Percentiles rank a stretch among this genome's conserved stretches.
phyloP scores from a whole-genome alignment of 2,329 filamentous ascomycete species.

The Aspergillus aculeatinus region DNA sequence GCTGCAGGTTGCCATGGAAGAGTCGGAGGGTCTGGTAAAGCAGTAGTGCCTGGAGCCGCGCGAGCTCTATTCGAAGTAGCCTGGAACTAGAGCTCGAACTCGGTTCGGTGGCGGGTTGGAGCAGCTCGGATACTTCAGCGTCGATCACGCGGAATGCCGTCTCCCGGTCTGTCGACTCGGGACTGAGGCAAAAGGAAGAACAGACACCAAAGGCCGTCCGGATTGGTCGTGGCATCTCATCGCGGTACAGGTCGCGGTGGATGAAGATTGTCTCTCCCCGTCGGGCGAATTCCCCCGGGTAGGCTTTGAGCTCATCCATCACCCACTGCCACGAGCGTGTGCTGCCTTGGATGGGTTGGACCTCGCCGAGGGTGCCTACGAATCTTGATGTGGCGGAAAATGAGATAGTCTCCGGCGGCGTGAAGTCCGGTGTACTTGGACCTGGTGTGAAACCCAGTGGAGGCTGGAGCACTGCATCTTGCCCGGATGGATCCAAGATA shows the following conservation, averaged over 20 bases:
- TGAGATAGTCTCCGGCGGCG: neutral
- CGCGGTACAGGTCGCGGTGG: neutral
- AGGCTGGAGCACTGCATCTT: neutral
- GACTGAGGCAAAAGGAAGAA: neutral
- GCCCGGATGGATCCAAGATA: neutral
- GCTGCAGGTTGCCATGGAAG: neutral
- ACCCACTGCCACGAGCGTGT: slow-evolving; percentile 4
- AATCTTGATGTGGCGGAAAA: neutral
- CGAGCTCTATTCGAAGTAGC: neutral
- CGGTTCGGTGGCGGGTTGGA: neutral
- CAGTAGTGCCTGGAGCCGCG: neutral
- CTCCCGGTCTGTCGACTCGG: neutral
- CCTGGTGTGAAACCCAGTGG: neutral
- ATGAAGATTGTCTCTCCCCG: slow-evolving; percentile 4
- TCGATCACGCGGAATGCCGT: slow-evolving; percentile 1
- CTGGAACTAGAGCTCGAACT: neutral
- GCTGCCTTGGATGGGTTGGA: slow-evolving; percentile 4
- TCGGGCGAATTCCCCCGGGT: neutral
- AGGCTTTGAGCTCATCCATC: neutral
- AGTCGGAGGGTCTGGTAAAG: slow-evolving; percentile 5
- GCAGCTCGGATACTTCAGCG: neutral
- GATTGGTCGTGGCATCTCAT: neutral
- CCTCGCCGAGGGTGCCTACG: slow-evolving; percentile 4
- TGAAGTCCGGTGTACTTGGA: neutral
- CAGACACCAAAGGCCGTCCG: slow-evolving; percentile 3